Conservation (phyloP, 805 yeast species). For the Ogataea ramenticola region DNA sequence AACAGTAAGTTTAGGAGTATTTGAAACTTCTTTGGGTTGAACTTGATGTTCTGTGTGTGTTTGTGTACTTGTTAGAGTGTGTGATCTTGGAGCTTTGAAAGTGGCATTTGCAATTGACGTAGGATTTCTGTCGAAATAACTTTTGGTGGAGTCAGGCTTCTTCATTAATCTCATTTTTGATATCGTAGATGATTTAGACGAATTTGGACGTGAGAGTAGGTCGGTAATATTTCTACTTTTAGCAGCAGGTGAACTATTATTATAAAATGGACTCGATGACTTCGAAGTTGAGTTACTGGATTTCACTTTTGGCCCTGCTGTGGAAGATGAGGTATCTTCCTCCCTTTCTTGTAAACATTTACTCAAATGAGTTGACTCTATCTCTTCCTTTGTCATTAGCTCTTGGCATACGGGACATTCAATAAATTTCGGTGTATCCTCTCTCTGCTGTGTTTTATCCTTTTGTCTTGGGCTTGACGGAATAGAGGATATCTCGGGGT, state of each 20-base stretch:
- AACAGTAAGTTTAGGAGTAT: constrained; percentile 42
- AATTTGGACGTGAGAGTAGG: too few species aligned
- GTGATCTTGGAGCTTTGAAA: background rate
- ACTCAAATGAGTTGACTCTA: constrained; percentile 59
- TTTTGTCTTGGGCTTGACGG: background rate
- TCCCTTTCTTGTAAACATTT: constrained; percentile 35
- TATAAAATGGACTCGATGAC: too few species aligned
- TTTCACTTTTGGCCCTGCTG: too few species aligned
- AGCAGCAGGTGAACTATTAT: too few species aligned
- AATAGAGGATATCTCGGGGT: too few species aligned
- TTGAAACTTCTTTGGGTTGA: constrained; percentile 14
- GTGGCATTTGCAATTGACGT: background rate
- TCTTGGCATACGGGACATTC: constrained; percentile 65
- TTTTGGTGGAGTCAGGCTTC: too few species aligned
- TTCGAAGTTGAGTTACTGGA: too few species aligned
- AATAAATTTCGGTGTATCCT: constrained; percentile 27
- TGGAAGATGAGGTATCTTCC: too few species aligned
- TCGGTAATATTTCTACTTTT: too few species aligned
- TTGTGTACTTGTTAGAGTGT: too few species aligned
- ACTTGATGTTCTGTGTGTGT: constrained; percentile 9
- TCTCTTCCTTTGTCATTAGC: constrained; percentile 42
- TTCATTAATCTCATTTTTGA: too few species aligned
- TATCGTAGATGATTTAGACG: too few species aligned
- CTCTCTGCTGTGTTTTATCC: background rate
- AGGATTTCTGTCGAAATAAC: background rate